phyloP scores from a whole-genome alignment of 2,329 filamentous ascomycete species.

The Verticillium longisporum region DNA sequence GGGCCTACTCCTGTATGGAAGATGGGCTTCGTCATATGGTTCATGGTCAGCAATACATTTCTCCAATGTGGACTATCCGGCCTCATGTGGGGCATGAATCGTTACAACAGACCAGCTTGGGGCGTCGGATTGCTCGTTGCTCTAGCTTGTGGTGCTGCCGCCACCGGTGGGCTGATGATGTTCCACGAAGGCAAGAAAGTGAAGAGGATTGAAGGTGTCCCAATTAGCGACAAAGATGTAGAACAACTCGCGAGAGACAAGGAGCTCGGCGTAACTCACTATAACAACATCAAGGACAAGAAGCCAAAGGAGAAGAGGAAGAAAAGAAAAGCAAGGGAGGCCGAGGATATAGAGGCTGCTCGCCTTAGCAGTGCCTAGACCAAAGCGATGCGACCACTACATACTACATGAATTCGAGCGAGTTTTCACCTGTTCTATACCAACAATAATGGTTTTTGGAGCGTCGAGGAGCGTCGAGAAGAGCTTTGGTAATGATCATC shows the following conservation, averaged over 20 bases:
- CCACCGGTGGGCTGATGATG: slow-evolving; percentile 60
- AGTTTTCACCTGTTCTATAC: neutral
- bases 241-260: slow-evolving; percentile 43
- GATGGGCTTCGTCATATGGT: slow-evolving; percentile 72
- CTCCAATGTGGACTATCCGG: slow-evolving; percentile 66
- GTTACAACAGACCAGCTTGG: slow-evolving; percentile 70
- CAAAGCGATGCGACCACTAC: neutral
- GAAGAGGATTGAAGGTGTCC: slow-evolving; percentile 65
- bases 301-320: slow-evolving; percentile 35
- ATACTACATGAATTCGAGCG: neutral
- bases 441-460: too few species aligned
- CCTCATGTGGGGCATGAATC: slow-evolving; percentile 78
- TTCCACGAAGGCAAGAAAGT: slow-evolving; percentile 66
- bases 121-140: slow-evolving; percentile 73
- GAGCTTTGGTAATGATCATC: too few species aligned
- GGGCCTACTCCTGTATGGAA: slow-evolving; percentile 65
- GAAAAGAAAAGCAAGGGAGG: slow-evolving; percentile 14
- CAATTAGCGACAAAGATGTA: slow-evolving; percentile 49
- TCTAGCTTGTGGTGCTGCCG: slow-evolving; percentile 64
- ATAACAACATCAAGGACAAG: slow-evolving; percentile 49
- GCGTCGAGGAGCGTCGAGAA: too few species aligned
- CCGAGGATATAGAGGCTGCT: neutral
- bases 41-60: slow-evolving; percentile 72
- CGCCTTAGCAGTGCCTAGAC: neutral
- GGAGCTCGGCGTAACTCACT: slow-evolving; percentile 51